Conservation (phyloP, 2,329 filamentous ascomycete species). For the Curvularia eragrostidis region DNA sequence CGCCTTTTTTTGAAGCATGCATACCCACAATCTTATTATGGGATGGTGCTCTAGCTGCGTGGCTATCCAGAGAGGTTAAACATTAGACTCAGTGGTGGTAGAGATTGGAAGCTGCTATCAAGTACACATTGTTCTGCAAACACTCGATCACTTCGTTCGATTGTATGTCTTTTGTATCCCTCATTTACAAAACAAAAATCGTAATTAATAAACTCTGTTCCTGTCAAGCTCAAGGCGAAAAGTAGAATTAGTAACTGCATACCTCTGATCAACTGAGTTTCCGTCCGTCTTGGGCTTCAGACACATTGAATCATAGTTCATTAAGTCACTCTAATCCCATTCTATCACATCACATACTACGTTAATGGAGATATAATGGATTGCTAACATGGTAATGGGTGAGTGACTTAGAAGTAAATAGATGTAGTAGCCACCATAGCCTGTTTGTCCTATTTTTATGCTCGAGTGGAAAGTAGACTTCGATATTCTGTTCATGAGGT, state of each 20-base stretch:
- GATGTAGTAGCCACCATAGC: neutral
- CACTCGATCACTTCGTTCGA: too few relatives aligned
- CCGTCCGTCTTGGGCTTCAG: too few relatives aligned
- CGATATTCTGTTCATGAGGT: neutral
- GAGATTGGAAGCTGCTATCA: too few relatives aligned
- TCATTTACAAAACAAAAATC: neutral
- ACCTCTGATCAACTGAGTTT: too few relatives aligned
- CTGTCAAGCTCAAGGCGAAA: too few relatives aligned
- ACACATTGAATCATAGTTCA: too few relatives aligned
- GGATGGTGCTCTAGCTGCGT: too few relatives aligned
- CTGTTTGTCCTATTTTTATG: too few relatives aligned
- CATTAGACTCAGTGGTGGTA: too few relatives aligned
- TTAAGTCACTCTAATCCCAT: neutral
- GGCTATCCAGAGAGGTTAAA: too few relatives aligned
- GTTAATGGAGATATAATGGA: neutral
- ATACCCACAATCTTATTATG: neutral
- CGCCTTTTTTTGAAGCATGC: neutral
- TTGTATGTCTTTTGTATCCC: neutral
- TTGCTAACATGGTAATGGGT: neutral
- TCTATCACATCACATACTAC: neutral
- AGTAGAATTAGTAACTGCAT: too few relatives aligned
- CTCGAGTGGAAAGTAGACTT: neutral
- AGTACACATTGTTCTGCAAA: too few relatives aligned
- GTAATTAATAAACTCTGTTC: neutral
- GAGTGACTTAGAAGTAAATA: neutral